A percentile compares a stretch with the other conserved stretches of the same genome.
Conservation (phyloP, 2,329 filamentous ascomycete species). For the Neonectria punicea region DNA sequence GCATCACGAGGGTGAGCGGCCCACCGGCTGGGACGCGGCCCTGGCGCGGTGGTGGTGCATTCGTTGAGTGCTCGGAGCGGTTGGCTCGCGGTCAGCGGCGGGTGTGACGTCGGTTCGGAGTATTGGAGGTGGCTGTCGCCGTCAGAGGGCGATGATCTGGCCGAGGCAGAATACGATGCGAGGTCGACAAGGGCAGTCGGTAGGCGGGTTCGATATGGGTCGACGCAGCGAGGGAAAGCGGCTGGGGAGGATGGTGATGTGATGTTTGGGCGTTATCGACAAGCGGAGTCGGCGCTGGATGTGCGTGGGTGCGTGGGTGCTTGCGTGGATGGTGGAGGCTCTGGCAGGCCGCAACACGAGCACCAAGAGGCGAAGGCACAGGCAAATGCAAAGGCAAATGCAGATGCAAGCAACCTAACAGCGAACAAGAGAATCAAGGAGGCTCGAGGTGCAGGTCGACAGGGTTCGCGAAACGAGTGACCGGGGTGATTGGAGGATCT, state of each 20-base stretch:
- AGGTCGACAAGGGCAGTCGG: slow-evolving; percentile 3
- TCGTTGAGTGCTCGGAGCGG: slow-evolving; percentile 43
- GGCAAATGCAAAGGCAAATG: slow-evolving; percentile 12
- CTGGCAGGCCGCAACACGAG: slow-evolving; percentile 28
- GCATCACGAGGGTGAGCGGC: slow-evolving; percentile 47
- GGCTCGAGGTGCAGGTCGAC: slow-evolving; percentile 35
- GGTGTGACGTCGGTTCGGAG: slow-evolving; percentile 30
- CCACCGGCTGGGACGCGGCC: slow-evolving; percentile 54
- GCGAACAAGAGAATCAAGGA: slow-evolving; percentile 38
- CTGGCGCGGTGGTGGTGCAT: slow-evolving; percentile 50
- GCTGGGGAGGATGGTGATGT: slow-evolving; percentile 15
- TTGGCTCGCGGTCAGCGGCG: slow-evolving; percentile 25
- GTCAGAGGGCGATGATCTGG: slow-evolving; percentile 3
- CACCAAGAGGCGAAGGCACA: slow-evolving; percentile 16
- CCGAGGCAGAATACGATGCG: not conserved
- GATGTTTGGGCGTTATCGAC: slow-evolving; percentile 17
- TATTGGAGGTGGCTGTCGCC: slow-evolving; percentile 17
- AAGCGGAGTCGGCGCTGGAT: slow-evolving; percentile 31
- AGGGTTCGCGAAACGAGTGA: slow-evolving; percentile 39
- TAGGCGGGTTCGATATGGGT: slow-evolving; percentile 17
- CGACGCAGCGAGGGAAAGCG: slow-evolving; percentile 15
- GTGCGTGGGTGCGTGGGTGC: slow-evolving; percentile 24
- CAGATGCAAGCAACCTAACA: slow-evolving; percentile 29
- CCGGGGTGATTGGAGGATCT: slow-evolving; percentile 42
- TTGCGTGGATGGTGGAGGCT: slow-evolving; percentile 40